A percentile compares a stretch with the other conserved stretches of the same genome.
Conservation (phyloP, 768 basidiomycete genomes). For the Clitopilus hobsonii region DNA sequence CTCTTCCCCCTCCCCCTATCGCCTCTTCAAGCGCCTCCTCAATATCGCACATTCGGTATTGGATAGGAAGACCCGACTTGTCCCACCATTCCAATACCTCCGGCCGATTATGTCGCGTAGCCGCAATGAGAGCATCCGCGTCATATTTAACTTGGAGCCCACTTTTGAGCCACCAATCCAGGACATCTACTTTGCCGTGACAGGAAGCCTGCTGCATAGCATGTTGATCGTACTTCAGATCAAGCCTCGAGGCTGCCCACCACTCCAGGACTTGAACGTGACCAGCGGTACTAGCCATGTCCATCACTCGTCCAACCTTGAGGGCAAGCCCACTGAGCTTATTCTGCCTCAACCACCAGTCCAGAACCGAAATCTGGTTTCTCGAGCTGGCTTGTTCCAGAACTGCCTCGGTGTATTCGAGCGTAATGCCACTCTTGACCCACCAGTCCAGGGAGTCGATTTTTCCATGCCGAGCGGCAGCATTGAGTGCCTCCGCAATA, state of each 20-base stretch:
- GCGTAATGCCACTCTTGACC: constrained; percentile 55
- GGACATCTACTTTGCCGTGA: constrained; percentile 72
- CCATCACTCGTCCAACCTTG: constrained; percentile 82
- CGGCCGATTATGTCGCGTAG: constrained; percentile 76
- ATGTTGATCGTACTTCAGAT: constrained; percentile 73
- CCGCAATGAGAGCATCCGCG: constrained; percentile 72
- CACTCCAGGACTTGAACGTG: constrained; percentile 75
- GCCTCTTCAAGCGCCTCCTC: constrained; percentile 90
- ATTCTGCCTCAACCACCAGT: constrained; percentile 77
- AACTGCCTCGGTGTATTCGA: constrained; percentile 77
- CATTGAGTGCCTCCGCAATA: constrained; percentile 69
- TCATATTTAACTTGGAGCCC: constrained; percentile 78
- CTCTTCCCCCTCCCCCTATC: constrained; percentile 72
- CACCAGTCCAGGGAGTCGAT: constrained; percentile 80
- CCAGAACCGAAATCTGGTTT: constrained; percentile 69
- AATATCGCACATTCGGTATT: constrained; percentile 88
- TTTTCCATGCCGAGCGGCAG: constrained; percentile 74
- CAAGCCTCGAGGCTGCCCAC: constrained; percentile 79
- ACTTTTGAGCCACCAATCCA: constrained; percentile 81
- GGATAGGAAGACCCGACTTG: constrained; percentile 68
- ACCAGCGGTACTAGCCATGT: constrained; percentile 77
- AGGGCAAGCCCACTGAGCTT: constrained; percentile 47
- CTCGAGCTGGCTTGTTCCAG: constrained; percentile 78
- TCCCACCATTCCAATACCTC: constrained; percentile 91
- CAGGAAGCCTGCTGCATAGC: constrained; percentile 77